Conservation (phyloP, 116 monocot genomes). For the Papilionanthe hybrid region DNA sequence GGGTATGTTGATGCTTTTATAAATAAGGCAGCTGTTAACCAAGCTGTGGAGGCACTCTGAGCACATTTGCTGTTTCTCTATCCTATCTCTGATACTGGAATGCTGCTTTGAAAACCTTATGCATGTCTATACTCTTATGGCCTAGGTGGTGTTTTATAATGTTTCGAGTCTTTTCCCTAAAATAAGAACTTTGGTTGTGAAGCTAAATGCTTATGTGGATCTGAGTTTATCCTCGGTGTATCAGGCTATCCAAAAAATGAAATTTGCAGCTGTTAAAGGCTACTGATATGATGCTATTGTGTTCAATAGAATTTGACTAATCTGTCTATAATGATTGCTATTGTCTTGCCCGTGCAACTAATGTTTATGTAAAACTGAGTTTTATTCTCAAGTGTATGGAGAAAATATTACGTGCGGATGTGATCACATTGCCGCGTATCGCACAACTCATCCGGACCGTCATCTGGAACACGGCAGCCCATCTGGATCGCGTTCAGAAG, state of each 20-base stretch:
- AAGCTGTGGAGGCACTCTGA: slow-evolving; percentile 42
- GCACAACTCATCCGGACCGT: too few species aligned
- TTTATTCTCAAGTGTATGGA: too few species aligned
- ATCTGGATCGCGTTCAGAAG: too few species aligned
- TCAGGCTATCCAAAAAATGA: too few species aligned
- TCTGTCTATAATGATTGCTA: background rate
- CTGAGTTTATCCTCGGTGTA: too few species aligned
- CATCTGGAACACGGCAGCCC: too few species aligned
- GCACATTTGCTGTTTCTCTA: background rate
- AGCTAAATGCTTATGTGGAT: background rate
- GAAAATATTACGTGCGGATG: too few species aligned
- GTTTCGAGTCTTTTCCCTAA: background rate
- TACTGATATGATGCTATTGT: background rate
- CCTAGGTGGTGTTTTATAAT: too few species aligned
- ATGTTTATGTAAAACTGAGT: too few species aligned
- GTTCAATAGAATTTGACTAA: background rate
- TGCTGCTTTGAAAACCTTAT: background rate
- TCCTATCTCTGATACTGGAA: background rate
- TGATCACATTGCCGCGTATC: too few species aligned
- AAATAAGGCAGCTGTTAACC: slow-evolving; percentile 25
- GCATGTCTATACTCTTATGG: too few species aligned
- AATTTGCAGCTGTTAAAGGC: background rate
- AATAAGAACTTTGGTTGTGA: background rate
- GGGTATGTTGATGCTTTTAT: slow-evolving; percentile 37
- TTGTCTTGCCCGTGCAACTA: background rate